A percentile compares a stretch with the other conserved stretches of the same genome.
These are phyloP conservation scores for Mucor piriformis DNA, from an alignment of 371 early-diverging fungal species.

Conservation along the genomic window DNA sequence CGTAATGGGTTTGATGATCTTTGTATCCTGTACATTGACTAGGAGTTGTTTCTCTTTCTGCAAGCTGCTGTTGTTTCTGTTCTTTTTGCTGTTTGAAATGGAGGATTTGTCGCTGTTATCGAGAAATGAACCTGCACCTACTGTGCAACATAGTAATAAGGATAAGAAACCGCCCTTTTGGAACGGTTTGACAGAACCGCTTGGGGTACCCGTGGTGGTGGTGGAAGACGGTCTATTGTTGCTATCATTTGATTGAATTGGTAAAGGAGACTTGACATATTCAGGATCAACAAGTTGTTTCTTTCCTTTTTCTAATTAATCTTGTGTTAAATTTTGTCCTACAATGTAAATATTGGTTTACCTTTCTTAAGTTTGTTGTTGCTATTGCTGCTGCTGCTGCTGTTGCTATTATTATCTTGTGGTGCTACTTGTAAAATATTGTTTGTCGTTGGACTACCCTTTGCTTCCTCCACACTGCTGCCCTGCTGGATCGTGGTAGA, in stretches of 20 bases:
- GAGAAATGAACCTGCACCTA: slow-evolving; percentile 35
- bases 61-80: slow-evolving; percentile 15
- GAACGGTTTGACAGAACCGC: slow-evolving; percentile 28
- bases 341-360: slow-evolving; percentile 5
- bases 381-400: too few species aligned
- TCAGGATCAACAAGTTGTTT: slow-evolving; percentile 35
- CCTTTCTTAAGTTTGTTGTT: slow-evolving; percentile 13
- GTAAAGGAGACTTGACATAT: slow-evolving; percentile 33
- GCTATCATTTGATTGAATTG: slow-evolving; percentile 1
- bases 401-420: slow-evolving; percentile 16
- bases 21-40: not conserved
- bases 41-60: slow-evolving; percentile 9
- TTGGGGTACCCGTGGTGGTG: slow-evolving; percentile 3
- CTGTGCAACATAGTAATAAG: slow-evolving; percentile 34
- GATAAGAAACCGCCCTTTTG: slow-evolving; percentile 37
- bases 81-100: slow-evolving; percentile 16
- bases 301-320: slow-evolving; percentile 24
- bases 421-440: slow-evolving; percentile 22
- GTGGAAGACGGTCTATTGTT: slow-evolving; percentile 19
- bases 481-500: slow-evolving; percentile 11
- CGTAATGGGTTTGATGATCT: slow-evolving; percentile 3
- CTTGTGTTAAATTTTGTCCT: slow-evolving; percentile 22
- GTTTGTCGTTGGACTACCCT: slow-evolving; percentile 3
- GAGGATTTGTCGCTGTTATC: slow-evolving; percentile 40
- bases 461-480: slow-evolving; percentile 10